phyloP scores from a whole-genome alignment of 306 rosid genomes.

The Benincasa hispida region DNA sequence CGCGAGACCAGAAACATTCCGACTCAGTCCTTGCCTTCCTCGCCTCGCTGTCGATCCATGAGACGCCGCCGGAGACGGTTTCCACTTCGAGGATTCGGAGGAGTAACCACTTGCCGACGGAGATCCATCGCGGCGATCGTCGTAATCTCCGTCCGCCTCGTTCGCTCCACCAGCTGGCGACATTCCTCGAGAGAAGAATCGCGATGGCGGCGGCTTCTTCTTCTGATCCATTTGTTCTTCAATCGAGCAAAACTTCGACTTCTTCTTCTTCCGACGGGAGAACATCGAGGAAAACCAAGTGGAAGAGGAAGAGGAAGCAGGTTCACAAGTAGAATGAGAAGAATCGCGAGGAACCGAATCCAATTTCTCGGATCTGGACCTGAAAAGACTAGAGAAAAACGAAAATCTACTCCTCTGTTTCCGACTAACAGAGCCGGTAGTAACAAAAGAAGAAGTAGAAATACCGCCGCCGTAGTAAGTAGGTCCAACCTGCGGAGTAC shows the following conservation, averaged over 20 bases:
- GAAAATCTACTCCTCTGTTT: constrained; percentile 44
- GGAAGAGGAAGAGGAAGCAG: constrained; percentile 36
- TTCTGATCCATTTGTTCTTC: constrained; percentile 8
- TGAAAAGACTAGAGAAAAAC: constrained; percentile 18
- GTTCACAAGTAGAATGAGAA: constrained; percentile 15
- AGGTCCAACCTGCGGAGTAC: constrained; percentile 84
- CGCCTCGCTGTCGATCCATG: constrained; percentile 36
- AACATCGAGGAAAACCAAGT: constrained; percentile 63
- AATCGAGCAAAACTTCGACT: not conserved
- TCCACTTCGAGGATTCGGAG: constrained; percentile 53
- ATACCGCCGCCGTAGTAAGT: constrained; percentile 13
- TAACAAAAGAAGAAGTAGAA: not conserved
- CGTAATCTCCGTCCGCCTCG: constrained; percentile 18
- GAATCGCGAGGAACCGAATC: constrained; percentile 22
- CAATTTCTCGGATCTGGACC: constrained; percentile 37
- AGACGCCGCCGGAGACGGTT: constrained; percentile 33
- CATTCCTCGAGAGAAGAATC: constrained; percentile 62
- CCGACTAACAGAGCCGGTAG: constrained; percentile 18
- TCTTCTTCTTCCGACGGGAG: constrained; percentile 25
- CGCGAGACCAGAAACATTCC: constrained; percentile 48
- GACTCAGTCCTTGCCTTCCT: constrained; percentile 24
- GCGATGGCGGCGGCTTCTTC: constrained; percentile 14
- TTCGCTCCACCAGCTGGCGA: constrained; percentile 41
- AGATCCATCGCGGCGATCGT: constrained; percentile 30
- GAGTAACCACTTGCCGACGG: constrained; percentile 44